Evolutionary conservation across 2,329 filamentous ascomycete genomes (phyloP).

Genomic region (Apiospora koreana): DNA sequence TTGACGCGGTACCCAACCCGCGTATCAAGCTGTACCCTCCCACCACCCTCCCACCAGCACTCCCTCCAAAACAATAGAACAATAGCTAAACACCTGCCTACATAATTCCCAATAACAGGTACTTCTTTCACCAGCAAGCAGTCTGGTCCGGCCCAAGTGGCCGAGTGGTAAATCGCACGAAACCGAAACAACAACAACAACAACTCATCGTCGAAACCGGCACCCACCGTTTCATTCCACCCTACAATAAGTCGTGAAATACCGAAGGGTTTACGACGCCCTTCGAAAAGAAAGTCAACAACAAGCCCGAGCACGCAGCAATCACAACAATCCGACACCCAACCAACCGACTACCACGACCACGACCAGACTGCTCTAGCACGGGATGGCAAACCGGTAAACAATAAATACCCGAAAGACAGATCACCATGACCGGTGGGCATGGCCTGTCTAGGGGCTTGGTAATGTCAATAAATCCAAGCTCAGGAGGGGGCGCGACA

Average conservation of each 20-base stretch:
- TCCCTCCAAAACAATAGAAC: not conserved
- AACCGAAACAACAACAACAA: not conserved
- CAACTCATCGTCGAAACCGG: not conserved
- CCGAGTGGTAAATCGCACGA: not conserved
- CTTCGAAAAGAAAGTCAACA: no score
- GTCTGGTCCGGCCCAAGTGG: not conserved
- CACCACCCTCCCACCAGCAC: not conserved
- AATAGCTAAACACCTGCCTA: not conserved
- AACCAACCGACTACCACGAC: not conserved
- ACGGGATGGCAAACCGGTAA: not conserved
- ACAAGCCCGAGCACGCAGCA: no score
- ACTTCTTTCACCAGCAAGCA: not conserved
- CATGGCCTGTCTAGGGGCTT: not conserved
- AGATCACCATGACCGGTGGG: not conserved
- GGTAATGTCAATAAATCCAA: not conserved
- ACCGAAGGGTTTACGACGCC: no score
- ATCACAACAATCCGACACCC: not conserved
- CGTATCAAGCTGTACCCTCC: not conserved
- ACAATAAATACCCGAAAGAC: slow-evolving; percentile 4
- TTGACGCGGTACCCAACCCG: not conserved
- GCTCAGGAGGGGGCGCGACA: not conserved
- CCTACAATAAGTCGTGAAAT: not conserved
- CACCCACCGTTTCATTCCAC: not conserved
- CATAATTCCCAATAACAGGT: not conserved
- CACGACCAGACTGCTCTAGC: not conserved